Evolutionary conservation across 2,329 filamentous ascomycete genomes (phyloP), one percentile per base, ranked within the genome.

Genomic region (Endothia cerciana): DNA sequence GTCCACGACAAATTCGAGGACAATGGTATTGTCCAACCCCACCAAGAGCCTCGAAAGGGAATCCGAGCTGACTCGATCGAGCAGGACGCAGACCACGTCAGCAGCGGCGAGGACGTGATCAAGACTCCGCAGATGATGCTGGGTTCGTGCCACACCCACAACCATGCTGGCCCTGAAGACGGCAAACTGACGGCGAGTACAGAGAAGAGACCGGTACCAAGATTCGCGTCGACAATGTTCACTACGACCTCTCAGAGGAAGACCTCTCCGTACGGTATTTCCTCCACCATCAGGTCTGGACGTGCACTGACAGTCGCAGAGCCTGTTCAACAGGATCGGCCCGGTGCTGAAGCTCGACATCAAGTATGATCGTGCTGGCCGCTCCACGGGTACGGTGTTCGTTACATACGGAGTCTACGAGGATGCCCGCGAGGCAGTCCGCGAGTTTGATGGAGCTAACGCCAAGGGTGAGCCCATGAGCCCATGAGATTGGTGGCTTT

Each of bases 1-100:
- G 92, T 97, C 72, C 94, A 97, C 77, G 92, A 97, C 80, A 91
- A 89, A 76, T 97, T 88, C 76, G 91, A 95, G 77, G 91, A 92
- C 74, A 86, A 89, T 76, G 84, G 89, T 85, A 81, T 38, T 36
- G 51, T 53, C 13, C 36, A 33, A n/a, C n/a, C 51, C 22, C 22
- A 25, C 36, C 13, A 36, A 33, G 19, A 45, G 38, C 1, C 28
- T 56, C 3, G 28, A 11, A 7, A 17, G 25, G 11, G 7, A 28
- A 28, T n/a, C 33, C 22, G 17, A 61, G 60, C 66, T 66, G 43
- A 68, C 53, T 53, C 40, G 38, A 57, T 61, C 70, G 70, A 75
- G 51, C 63, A 64, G 66, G 66, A 36, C 59, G 43, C 43, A 65
- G 60, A 61, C 56, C 67, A 33, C 67, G 65, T 49, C 64, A 66